A percentile compares a stretch with the other conserved stretches of the same genome.
Evolutionary conservation across 2,329 filamentous ascomycete genomes (phyloP).

Genomic region (Penicillium crustosum): DNA sequence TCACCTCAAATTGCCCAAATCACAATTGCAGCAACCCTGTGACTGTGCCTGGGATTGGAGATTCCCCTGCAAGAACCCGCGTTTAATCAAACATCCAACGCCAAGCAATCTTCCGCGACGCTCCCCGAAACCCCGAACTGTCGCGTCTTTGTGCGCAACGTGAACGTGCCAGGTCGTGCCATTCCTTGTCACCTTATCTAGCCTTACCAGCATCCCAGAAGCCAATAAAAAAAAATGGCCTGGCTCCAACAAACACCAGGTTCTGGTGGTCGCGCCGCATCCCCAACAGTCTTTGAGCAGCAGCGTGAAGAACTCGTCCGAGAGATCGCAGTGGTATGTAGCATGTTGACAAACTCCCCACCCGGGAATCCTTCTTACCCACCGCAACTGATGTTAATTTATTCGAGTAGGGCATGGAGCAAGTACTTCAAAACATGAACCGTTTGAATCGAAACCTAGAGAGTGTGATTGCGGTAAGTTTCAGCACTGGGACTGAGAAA

Average conservation of each 20-base stretch:
- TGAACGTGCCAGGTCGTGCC: background rate
- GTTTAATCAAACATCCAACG: background rate
- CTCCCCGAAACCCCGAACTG: background rate
- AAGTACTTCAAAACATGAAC: conserved; percentile 93
- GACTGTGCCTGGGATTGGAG: too few species aligned
- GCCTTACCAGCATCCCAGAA: background rate
- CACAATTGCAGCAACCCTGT: background rate
- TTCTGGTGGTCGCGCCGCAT: conserved; percentile 17
- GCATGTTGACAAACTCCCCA: conserved; percentile 23
- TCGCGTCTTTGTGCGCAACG: background rate
- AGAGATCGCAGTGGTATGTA: conserved; percentile 46
- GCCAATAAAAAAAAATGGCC: conserved; percentile 13
- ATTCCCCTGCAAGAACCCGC: background rate
- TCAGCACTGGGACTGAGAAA: too few species aligned
- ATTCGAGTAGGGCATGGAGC: conserved; percentile 65
- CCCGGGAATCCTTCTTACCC: background rate
- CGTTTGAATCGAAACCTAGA: conserved; percentile 90
- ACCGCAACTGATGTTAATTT: background rate
- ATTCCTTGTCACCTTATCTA: background rate
- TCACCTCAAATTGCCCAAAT: background rate
- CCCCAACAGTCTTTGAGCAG: conserved; percentile 44
- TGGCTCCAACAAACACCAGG: conserved; percentile 20
- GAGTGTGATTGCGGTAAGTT: conserved; percentile 77
- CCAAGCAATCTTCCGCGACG: background rate
- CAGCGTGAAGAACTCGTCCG: conserved; percentile 44